phyloP scores from a whole-genome alignment of 192 early-diverging fungal species.

The Bifiguratus adelaidae region DNA sequence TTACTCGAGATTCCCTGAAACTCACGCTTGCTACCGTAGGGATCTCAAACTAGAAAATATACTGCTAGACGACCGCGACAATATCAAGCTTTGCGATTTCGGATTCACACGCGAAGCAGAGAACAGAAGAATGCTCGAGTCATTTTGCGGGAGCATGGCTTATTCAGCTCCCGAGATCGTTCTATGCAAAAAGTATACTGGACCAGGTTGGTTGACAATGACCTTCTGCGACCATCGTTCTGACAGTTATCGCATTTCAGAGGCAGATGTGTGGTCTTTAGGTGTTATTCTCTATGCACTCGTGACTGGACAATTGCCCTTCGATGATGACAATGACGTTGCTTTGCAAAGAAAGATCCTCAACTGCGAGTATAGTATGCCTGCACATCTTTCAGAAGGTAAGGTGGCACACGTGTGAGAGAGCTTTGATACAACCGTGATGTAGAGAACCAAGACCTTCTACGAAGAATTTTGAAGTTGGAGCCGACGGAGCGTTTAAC shows the following conservation, averaged over 20 bases:
- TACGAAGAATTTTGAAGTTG: slow-evolving; percentile 49
- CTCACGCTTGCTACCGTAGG: no score
- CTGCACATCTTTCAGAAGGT: slow-evolving; percentile 47
- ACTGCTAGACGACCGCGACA: slow-evolving; percentile 38
- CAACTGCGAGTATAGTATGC: slow-evolving; percentile 62
- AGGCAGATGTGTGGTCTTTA: slow-evolving; percentile 91
- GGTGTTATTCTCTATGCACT: slow-evolving; percentile 88
- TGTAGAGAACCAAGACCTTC: slow-evolving; percentile 48
- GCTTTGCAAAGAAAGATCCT: slow-evolving; percentile 60
- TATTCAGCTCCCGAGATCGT: slow-evolving; percentile 82
- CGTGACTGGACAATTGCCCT: slow-evolving; percentile 71
- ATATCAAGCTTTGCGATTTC: slow-evolving; percentile 55
- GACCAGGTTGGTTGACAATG: slow-evolving; percentile 41
- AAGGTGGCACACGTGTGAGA: neutral
- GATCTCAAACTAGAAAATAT: slow-evolving; percentile 56
- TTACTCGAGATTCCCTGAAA: no score
- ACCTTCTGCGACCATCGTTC: slow-evolving; percentile 4
- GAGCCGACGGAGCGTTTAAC: slow-evolving; percentile 54
- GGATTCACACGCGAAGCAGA: slow-evolving; percentile 51
- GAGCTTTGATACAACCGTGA: neutral
- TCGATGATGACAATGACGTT: slow-evolving; percentile 70
- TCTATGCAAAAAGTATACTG: slow-evolving; percentile 62
- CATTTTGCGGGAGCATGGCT: slow-evolving; percentile 52
- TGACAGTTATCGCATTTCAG: slow-evolving; percentile 31
- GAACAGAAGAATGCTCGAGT: slow-evolving; percentile 45